Base-by-base conservation (phyloP, 306 rosid species). In the Begonia loranthoides region DNA sequence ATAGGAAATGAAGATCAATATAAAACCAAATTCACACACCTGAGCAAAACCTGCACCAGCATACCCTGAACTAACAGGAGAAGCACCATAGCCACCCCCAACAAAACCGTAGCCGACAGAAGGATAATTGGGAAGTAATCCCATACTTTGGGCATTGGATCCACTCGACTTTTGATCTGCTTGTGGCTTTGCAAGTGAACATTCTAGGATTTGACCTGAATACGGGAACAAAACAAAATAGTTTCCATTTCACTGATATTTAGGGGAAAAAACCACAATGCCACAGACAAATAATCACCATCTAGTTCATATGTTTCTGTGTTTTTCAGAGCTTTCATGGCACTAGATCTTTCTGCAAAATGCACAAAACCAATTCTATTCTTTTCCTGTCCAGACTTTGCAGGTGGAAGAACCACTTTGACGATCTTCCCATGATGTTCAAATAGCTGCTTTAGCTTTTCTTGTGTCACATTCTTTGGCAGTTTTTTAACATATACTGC, bases 141-240 rank as follows among this genome's bases (percentile, higher is more conserved):
- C 97, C 41, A 82, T 52, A 62, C 75, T 84, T 60, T 66, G 90
- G 43, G 66, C 49, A 66, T 73, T 77, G 41, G 76, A 70, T 46
- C 79, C 95, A 53, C 74, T 79, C 49, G 87, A 67, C 68, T 79
- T 89, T 57, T 83, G 94, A 66, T 82, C 95, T 52, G 82, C 74
- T 72, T 89, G 97, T 40, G 97, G 97, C 72, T 87, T 85, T 64
- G 97, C 97, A 53, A 89, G 81, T 71, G 97, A 89, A 65, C 95
- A 89, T 66, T 85, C 94, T 68, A 89, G 70, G 56, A 64, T 36
- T 71, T 85, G 97, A 58, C 95, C 97, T 89, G 76, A 48, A 61
- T 62, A 61, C n/a, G n/a, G n/a, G n/a, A n/a, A n/a, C n/a, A n/a
- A n/a, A n/a, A n/a, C n/a, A n/a, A n/a, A n/a, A n/a, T n/a, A n/a